Conservation (phyloP, 2,329 filamentous ascomycete genomes). For the Sporothrix schenckii region DNA sequence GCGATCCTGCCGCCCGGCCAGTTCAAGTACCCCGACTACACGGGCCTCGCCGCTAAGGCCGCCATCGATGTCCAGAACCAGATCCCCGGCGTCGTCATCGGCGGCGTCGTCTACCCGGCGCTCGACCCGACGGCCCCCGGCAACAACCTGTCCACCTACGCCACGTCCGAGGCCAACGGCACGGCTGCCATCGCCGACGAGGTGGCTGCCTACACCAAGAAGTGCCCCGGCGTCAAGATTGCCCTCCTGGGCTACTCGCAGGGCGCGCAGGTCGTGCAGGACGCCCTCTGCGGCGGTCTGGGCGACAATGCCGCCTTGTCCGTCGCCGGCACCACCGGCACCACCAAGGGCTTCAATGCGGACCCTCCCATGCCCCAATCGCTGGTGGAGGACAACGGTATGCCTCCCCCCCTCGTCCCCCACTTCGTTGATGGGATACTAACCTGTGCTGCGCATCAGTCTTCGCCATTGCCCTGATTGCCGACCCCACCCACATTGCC, state of each 20-base stretch:
- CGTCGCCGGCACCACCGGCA: neutral
- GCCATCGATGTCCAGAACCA: neutral
- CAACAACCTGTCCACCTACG: neutral
- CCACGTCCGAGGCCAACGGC: constrained; percentile 2
- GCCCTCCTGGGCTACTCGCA: constrained; percentile 24
- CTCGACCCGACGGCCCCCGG: neutral
- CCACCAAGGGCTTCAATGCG: neutral
- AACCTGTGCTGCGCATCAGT: too few relatives aligned
- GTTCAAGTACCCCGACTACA: constrained; percentile 15
- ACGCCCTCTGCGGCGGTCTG: constrained; percentile 17
- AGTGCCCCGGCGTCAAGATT: constrained; percentile 18
- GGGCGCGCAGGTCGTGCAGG: constrained; percentile 18
- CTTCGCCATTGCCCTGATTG: neutral
- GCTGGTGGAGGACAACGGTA: neutral
- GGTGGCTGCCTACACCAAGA: constrained; percentile 8
- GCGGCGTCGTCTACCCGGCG: constrained; percentile 19
- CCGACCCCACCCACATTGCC: constrained; percentile 21
- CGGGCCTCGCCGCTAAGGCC: neutral
- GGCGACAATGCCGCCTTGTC: neutral
- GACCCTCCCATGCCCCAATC: neutral
- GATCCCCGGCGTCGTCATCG: neutral
- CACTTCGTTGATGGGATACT: too few relatives aligned
- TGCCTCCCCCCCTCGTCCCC: too few relatives aligned
- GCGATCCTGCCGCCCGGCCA: neutral
- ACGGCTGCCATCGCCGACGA: neutral